A percentile compares a stretch with the other conserved stretches of the same genome.
Conservation (phyloP, 768 basidiomycete genomes). For the Serendipita vermifera region DNA sequence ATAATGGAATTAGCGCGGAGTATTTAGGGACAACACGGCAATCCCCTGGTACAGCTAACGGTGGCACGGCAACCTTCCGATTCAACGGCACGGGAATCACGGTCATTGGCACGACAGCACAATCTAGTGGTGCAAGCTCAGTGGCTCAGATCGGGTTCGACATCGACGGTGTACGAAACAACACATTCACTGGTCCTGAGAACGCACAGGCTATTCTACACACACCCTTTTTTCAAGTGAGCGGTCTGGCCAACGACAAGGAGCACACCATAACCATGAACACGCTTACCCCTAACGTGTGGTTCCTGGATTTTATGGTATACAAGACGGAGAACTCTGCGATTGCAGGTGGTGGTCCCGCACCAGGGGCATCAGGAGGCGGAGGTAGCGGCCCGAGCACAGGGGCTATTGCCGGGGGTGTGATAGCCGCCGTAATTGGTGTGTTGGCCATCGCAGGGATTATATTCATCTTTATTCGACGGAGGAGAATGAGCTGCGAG, state of each 20-base stretch:
- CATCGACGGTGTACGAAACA: not conserved
- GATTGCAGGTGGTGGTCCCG: not conserved
- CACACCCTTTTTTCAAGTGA: not conserved
- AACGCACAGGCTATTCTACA: not conserved
- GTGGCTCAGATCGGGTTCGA: not conserved
- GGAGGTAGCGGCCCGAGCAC: not conserved
- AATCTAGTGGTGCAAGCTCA: too few relatives aligned
- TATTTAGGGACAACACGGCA: not conserved
- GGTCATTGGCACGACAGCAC: not conserved
- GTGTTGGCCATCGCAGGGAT: not conserved
- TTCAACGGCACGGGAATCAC: not conserved
- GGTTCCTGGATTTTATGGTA: not conserved
- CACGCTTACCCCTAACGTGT: not conserved
- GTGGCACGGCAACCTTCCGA: not conserved
- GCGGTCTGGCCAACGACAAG: not conserved
- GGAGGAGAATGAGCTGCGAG: too few relatives aligned
- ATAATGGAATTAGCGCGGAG: not conserved
- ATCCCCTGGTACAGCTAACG: not conserved
- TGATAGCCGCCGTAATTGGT: not conserved
- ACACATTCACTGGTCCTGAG: not conserved
- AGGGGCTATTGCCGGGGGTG: not conserved
- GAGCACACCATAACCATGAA: not conserved
- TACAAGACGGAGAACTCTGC: not conserved
- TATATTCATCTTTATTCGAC: too few relatives aligned
- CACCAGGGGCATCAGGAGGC: not conserved